Conservation (phyloP, 1,284 basidiomycete species). For the Ganoderma leucocontextum region DNA sequence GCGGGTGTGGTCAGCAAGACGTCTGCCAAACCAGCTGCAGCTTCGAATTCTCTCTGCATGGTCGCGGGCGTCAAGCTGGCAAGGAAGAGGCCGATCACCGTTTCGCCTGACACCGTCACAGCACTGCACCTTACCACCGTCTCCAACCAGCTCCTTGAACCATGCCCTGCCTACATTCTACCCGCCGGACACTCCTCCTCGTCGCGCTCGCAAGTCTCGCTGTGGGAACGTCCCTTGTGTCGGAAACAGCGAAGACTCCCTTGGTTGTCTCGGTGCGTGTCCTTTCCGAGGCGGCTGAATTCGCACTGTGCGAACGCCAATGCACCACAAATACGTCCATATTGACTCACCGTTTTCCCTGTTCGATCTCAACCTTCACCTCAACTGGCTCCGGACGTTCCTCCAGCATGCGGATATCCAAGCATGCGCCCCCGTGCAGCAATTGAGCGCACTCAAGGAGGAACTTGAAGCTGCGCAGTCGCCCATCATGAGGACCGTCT, state of each 20-base stretch:
- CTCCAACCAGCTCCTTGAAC: no score
- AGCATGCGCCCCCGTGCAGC: slow-evolving; percentile 57
- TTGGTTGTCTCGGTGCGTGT: slow-evolving; percentile 36
- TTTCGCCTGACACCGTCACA: background rate
- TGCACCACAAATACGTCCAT: slow-evolving; percentile 12
- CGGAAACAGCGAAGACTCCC: slow-evolving; percentile 32
- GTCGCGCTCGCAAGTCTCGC: slow-evolving; percentile 36
- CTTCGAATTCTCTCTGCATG: background rate
- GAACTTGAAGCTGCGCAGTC: slow-evolving; percentile 69
- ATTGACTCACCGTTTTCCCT: slow-evolving; percentile 8
- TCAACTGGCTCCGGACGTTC: background rate
- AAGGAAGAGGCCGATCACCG: slow-evolving; percentile 9
- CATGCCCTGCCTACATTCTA: slow-evolving; percentile 28
- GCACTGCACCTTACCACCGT: slow-evolving; percentile 13
- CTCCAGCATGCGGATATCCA: slow-evolving; percentile 48
- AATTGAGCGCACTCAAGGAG: slow-evolving; percentile 65
- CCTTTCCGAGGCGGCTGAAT: slow-evolving; percentile 30
- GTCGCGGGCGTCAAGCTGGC: slow-evolving; percentile 11
- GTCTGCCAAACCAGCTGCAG: background rate
- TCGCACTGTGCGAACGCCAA: slow-evolving; percentile 34
- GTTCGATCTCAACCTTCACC: background rate
- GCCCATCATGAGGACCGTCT: slow-evolving; percentile 78
- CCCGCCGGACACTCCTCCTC: slow-evolving; percentile 37
- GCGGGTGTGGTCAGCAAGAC: background rate
- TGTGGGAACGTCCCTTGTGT: slow-evolving; percentile 31